Evolutionary conservation across 352 stramenopile genomes (phyloP).

Genomic region (Proteromonas lacertae): DNA sequence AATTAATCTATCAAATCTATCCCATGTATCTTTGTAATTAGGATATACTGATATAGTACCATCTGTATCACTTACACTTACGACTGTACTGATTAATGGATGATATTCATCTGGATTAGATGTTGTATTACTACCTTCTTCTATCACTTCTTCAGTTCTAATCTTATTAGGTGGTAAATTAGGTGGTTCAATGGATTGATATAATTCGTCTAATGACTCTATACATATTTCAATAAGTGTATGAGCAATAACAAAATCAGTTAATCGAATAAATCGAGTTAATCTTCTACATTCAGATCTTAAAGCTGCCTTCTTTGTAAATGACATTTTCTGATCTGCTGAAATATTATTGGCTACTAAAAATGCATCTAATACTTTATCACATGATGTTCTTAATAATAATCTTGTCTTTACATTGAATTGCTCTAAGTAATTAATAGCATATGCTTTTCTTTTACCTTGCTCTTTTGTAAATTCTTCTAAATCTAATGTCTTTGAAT

Average conservation of each 20-base stretch:
- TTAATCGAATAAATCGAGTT: conserved; percentile 52
- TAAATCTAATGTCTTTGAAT: conserved; percentile 29
- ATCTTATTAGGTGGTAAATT: background rate
- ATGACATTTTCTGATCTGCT: conserved; percentile 66
- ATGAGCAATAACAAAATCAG: conserved; percentile 45
- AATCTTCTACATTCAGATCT: conserved; percentile 49
- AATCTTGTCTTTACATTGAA: conserved; percentile 19
- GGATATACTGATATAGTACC: too few relatives aligned
- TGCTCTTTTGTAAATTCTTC: conserved; percentile 35
- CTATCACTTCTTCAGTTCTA: too few relatives aligned
- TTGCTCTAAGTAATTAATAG: conserved; percentile 13
- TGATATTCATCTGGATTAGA: too few relatives aligned
- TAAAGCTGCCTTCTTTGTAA: conserved; percentile 61
- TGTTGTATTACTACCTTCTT: too few relatives aligned
- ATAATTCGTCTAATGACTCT: background rate
- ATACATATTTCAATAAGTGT: background rate
- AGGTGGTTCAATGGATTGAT: background rate
- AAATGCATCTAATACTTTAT: conserved; percentile 57
- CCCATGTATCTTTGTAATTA: conserved; percentile 1
- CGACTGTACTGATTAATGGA: too few relatives aligned
- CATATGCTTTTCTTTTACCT: too few relatives aligned
- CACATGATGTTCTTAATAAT: conserved; percentile 45
- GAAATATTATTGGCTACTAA: conserved; percentile 53
- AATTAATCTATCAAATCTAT: conserved; percentile 22
- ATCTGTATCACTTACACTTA: too few relatives aligned